A percentile compares a stretch with the other conserved stretches of the same genome.
Evolutionary conservation across 2,329 filamentous ascomycete genomes (phyloP).

Genomic region (Colletotrichum viniferum): DNA sequence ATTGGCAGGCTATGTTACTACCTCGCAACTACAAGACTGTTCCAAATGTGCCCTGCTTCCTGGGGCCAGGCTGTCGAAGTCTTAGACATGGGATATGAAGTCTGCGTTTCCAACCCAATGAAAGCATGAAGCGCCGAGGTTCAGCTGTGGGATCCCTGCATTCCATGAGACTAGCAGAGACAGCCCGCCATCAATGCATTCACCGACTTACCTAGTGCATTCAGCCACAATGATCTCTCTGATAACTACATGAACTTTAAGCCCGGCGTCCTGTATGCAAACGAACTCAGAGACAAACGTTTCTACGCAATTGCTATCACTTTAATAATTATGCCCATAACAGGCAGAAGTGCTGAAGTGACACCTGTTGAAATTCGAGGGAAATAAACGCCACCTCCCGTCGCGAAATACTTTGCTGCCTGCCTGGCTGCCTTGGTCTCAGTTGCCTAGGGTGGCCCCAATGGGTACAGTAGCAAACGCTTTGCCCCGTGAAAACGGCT

Average conservation of each 20-base stretch:
- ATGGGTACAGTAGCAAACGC: neutral
- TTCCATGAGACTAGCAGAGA: neutral
- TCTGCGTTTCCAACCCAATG: neutral
- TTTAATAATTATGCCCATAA: neutral
- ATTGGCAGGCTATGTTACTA: neutral
- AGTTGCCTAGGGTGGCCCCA: neutral
- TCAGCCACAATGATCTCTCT: neutral
- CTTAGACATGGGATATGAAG: neutral
- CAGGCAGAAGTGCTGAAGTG: neutral
- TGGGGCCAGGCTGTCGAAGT: neutral
- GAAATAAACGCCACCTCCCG: neutral
- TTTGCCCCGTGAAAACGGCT: neutral
- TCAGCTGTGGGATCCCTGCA: neutral
- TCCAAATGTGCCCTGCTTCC: neutral
- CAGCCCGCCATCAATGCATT: neutral
- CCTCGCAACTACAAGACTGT: neutral
- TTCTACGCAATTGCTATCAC: fast-evolving
- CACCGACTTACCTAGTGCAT: neutral
- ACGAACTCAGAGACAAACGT: fast-evolving
- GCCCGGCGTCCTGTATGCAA: fast-evolving
- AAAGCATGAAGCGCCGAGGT: neutral
- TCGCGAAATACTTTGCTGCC: neutral
- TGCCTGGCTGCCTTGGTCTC: neutral
- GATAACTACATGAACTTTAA: fast-evolving
- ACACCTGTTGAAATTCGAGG: neutral